Conservation (phyloP, 2,329 filamentous ascomycete genomes). For the Fusarium sp. region DNA sequence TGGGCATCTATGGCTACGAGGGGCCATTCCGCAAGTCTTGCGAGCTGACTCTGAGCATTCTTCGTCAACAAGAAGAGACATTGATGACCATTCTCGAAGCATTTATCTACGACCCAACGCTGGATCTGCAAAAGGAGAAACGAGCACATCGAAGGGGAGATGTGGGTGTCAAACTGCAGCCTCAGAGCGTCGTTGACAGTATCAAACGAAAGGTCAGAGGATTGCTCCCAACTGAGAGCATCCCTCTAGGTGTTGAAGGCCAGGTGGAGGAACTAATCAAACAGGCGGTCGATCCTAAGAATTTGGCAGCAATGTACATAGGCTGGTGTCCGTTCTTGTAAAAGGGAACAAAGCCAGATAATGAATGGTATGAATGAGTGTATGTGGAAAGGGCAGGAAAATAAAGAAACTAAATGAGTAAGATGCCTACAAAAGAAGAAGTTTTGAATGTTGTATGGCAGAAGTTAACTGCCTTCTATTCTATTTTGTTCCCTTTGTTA, state of each 20-base stretch:
- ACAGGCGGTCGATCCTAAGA: slow-evolving; percentile 83
- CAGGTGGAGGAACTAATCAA: slow-evolving; percentile 96
- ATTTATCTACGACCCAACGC: slow-evolving; percentile 95
- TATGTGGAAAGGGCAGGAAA: neutral
- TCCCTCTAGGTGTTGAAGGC: slow-evolving; percentile 93
- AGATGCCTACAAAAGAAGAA: neutral
- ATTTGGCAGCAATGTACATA: slow-evolving; percentile 95
- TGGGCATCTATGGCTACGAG: slow-evolving; percentile 94
- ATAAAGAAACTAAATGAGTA: neutral
- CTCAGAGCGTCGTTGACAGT: slow-evolving; percentile 85
- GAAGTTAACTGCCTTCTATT: neutral
- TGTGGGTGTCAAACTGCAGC: slow-evolving; percentile 64
- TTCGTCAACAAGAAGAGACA: slow-evolving; percentile 94
- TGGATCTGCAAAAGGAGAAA: slow-evolving; percentile 86
- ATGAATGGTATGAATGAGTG: neutral
- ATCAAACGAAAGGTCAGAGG: slow-evolving; percentile 90
- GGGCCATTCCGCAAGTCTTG: slow-evolving; percentile 92
- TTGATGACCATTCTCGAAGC: slow-evolving; percentile 97
- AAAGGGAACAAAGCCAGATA: slow-evolving; percentile 6
- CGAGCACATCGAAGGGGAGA: slow-evolving; percentile 54
- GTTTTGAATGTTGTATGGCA: neutral
- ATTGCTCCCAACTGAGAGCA: slow-evolving; percentile 85
- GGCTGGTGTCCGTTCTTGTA: slow-evolving; percentile 80
- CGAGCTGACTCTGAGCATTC: slow-evolving; percentile 85
- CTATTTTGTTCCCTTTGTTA: neutral